phyloP scores from a whole-genome alignment of 495 filamentous ascomycete species.

The Penicillium egyptiacum region DNA sequence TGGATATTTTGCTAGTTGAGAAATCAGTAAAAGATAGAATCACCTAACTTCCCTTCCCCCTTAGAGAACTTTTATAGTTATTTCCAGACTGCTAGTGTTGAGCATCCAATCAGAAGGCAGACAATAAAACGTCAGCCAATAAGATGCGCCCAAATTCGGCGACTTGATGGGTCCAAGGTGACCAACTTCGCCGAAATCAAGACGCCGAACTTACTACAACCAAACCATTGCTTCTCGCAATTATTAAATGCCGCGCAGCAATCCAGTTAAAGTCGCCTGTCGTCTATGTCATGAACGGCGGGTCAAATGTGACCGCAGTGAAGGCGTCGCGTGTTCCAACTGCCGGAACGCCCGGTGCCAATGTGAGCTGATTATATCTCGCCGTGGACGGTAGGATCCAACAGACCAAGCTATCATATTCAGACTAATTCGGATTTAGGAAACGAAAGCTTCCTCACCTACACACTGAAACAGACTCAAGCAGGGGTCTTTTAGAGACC shows the following conservation, averaged over 20 bases:
- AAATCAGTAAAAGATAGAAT: neutral
- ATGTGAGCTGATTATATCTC: slow-evolving; percentile 19
- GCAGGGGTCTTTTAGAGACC: neutral
- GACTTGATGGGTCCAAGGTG: slow-evolving; percentile 16
- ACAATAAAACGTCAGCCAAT: slow-evolving; percentile 7
- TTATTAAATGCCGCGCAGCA: slow-evolving; percentile 9
- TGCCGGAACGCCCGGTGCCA: slow-evolving; percentile 15
- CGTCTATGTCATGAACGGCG: slow-evolving; percentile 16
- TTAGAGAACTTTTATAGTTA: neutral
- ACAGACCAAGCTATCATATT: neutral
- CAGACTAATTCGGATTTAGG: neutral
- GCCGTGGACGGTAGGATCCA: slow-evolving; percentile 20
- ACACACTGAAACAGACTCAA: neutral
- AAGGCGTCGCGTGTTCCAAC: slow-evolving; percentile 16
- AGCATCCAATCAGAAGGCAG: neutral
- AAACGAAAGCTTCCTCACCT: slow-evolving; percentile 8
- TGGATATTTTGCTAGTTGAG: neutral
- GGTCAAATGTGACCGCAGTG: slow-evolving; percentile 20
- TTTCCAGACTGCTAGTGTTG: neutral
- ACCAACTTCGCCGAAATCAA: slow-evolving; percentile 11
- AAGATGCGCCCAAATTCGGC: slow-evolving; percentile 13
- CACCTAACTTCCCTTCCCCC: neutral
- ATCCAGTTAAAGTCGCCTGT: slow-evolving; percentile 15
- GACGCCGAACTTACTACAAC: slow-evolving; percentile 9
- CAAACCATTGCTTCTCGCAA: neutral